Conservation (phyloP, 441 rosid genomes). For the Metrosideros polymorpha region DNA sequence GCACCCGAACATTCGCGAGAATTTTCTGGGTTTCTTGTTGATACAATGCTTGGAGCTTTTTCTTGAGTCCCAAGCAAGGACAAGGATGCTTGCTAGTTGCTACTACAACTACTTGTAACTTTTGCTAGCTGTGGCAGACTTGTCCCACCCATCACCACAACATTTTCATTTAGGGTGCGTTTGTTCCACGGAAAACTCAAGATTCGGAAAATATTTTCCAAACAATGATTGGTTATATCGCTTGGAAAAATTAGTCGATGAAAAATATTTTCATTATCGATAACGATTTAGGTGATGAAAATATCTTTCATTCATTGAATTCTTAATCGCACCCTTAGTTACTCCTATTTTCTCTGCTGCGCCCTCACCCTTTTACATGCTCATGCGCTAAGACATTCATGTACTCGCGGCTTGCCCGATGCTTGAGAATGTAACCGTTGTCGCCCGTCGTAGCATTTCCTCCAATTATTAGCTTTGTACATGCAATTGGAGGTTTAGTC, state of each 20-base stretch:
- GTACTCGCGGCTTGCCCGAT: not conserved
- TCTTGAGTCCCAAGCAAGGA: not conserved
- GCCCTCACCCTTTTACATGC: not conserved
- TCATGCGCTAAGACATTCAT: not conserved
- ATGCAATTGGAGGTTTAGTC: not conserved
- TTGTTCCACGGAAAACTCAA: no score
- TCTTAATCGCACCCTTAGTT: no score
- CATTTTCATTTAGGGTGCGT: no score
- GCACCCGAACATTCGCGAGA: not conserved
- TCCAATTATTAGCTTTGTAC: not conserved
- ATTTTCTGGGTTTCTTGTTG: not conserved
- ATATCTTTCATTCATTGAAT: no score
- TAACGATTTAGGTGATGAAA: no score
- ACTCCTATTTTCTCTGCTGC: not conserved
- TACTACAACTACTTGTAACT: not conserved
- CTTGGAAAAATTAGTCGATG: no score
- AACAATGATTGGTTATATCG: no score
- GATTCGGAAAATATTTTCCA: no score
- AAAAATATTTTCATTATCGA: no score
- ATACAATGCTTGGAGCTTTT: not conserved
- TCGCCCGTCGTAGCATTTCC: fast-evolving
- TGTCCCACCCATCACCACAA: not conserved
- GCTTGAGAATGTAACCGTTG: not conserved
- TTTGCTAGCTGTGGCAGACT: no score
- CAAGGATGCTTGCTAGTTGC: not conserved